phyloP scores from a whole-genome alignment of 495 filamentous ascomycete genomes.

The Amniculicola lignicola region DNA sequence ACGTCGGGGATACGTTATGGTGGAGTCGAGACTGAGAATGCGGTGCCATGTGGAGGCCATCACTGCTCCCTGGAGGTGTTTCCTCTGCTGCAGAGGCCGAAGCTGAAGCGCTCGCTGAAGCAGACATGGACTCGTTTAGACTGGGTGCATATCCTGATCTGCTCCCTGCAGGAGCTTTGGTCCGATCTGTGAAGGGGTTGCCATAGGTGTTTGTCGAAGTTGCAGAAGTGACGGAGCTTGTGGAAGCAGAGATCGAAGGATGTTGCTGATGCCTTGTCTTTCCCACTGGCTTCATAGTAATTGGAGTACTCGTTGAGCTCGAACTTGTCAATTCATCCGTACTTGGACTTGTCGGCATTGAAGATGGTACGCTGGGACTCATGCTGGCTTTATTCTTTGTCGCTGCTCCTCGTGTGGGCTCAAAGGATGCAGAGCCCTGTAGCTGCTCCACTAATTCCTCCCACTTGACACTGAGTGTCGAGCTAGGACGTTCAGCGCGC shows the following conservation, averaged over 20 bases:
- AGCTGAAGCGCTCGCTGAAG: slow-evolving; percentile 26
- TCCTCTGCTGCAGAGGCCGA: slow-evolving; percentile 23
- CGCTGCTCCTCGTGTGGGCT: slow-evolving; percentile 12
- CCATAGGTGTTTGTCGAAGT: slow-evolving; percentile 7
- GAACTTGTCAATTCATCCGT: slow-evolving; percentile 18
- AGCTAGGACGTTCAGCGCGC: slow-evolving; percentile 61
- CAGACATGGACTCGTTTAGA: slow-evolving; percentile 15
- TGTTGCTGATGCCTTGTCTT: slow-evolving; percentile 17
- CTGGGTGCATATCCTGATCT: slow-evolving; percentile 7
- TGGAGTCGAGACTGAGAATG: slow-evolving; percentile 1
- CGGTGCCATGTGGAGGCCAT: slow-evolving; percentile 22
- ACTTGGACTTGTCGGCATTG: slow-evolving; percentile 4
- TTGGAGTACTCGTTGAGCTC: slow-evolving; percentile 24
- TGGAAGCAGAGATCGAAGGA: slow-evolving; percentile 23
- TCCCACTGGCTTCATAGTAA: slow-evolving; percentile 25
- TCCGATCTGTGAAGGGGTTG: slow-evolving; percentile 14
- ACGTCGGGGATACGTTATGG: slow-evolving; percentile 12
- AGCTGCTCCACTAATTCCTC: slow-evolving; percentile 72
- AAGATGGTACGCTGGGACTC: not conserved
- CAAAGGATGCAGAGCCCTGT: slow-evolving; percentile 32
- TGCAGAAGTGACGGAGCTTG: slow-evolving; percentile 22
- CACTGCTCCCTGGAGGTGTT: slow-evolving; percentile 27
- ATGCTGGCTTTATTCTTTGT: slow-evolving; percentile 9
- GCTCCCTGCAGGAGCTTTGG: not conserved
- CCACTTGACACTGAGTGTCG: slow-evolving; percentile 60